Evolutionary conservation across 78 protist genomes (phyloP), one percentile per base, ranked within the genome.

Genomic region (Dictyostelium capitatum): DNA sequence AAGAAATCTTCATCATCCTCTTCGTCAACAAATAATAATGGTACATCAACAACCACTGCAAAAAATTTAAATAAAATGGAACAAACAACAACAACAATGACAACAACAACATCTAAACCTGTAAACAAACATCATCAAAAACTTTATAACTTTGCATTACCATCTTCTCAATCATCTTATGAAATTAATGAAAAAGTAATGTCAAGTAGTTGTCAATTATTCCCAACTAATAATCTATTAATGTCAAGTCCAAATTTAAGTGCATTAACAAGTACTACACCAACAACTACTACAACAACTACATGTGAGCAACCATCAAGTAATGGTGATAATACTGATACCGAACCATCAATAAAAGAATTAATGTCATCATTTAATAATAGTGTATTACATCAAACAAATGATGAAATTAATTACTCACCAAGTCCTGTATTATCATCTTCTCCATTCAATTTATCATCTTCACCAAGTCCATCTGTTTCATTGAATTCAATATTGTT

Each of bases 301-400:
- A 59, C 67, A 57, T 23, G 70, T 62, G 37, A 25, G 20, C 37
- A 59, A 23, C 11, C 23, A 25, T 23, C 70, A 25, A 62, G 4
- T 25, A 30, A 62, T 25, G 69, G 10, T 57, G 5, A 19, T 54
- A 23, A 7, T 6, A 5, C 25, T 56, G 28, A 57, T 30, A 32
- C 28, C 32, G 75, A 67, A 67, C 75, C 75, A 67, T 67, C 75
- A 32, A 67, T 67, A 30, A 67, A 67, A 67, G 75, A 67, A 30
- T 67, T 67, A 32, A 67, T 67, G 2, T 1, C 19, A 3, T 67
- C 75, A 32, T 67, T 67, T 67, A 67, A 67, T 17, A 67, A 67
- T 64, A 62, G 37, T 25, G 70, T 62, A 62, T 23, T 62, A 62
- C 32, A 62, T 6, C 70, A 62, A 32, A 1, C 15, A 51, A 32